Evolutionary conservation across 2,329 filamentous ascomycete species (phyloP), one percentile per base, ranked within the genome.

Genomic region (Triangularia verruculosa): DNA sequence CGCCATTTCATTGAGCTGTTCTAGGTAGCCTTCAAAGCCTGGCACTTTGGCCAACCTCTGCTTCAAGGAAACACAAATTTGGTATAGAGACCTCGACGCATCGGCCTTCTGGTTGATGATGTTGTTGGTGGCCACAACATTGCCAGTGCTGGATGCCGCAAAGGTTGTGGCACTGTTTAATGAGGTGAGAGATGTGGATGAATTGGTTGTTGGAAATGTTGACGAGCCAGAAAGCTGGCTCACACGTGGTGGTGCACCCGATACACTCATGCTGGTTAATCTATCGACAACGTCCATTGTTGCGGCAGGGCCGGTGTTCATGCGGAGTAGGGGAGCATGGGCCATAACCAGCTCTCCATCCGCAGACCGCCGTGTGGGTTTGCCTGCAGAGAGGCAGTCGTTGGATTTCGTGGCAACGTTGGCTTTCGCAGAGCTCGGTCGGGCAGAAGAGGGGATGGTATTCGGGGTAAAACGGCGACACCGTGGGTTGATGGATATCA

Each of bases 31-130:
- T 67, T 92, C 88, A 74, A 98, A 97, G 64, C 86, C 90, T 3
- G 93, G 93, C 8, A 98, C 93, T 69, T 90, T 89, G 62, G 88
- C 84, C 66, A 99, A 81, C 67, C 95, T 88, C 78, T 89, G 88
- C 74, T 91, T 92, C 66, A 98, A 82, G 61, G 89, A 88, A 69
- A 96, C 85, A 76, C 95, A 98, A 76, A 96, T 97, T 77, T 98
- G 94, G 77, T 97, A 99, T 24, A 99, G 86, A 11, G 93, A 97
- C 64, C 89, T 86, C 62, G 91, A 92, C 69, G 95, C 93, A 75
- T 97, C 93, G 75, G 93, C 95, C 75, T 92, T 91, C 77, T 94
- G 91, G 79, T 99, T 99, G 82, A 99, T 97, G 76, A 99, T 96
- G 77, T 97, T 97, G 76, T 91, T 86, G 64, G 90, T 92, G 65